Base-by-base conservation (phyloP, 1,284 basidiomycete species). In the Rhodotorula sp. region DNA sequence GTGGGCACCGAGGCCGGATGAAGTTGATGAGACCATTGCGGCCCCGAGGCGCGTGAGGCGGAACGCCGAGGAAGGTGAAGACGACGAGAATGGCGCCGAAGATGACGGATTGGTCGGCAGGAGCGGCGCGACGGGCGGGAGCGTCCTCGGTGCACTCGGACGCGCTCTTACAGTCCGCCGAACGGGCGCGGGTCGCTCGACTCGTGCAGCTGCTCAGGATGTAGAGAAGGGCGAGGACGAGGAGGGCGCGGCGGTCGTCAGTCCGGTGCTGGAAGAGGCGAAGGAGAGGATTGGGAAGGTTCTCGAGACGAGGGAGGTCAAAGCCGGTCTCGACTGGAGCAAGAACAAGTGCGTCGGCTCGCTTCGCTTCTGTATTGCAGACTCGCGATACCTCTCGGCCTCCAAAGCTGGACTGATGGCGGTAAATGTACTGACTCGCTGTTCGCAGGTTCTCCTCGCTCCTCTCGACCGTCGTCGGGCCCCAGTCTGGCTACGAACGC, bases 401-500 rank as follows among this genome's bases (percentile, higher is more conserved):
- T n/a, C n/a, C n/a, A n/a, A n/a, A n/a, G n/a, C n/a, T n/a, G n/a
- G n/a, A n/a, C n/a, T n/a, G n/a, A n/a, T n/a, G n/a, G n/a, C n/a
- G n/a, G n/a, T n/a, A n/a, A n/a, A n/a, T n/a, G n/a, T n/a, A n/a
- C n/a, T 15, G 7, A 1, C 46, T 30, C n/a, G 15, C 1, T 11
- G 7, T 6, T 9, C 26, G n/a, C 64, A 69, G 72, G 46, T 65
- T 75, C 71, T 55, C 51, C 47, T 62, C 64, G 10, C 62, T 75
- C 34, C 51, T 75, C 16, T 65, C 69, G 34, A 52, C 50, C 20
- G 46, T 47, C 20, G 69, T 72, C 51, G 69, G 67, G 2, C 63
- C 76, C 9, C 64, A 65, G 15, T n/a, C 26, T 46, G 58, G 34
- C n/a, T 20, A 24, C 16, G 74, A 69, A 31, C 37, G 69, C 11